Base-by-base conservation (phyloP, 805 yeast species). In the Yarrowia divulgata region DNA sequence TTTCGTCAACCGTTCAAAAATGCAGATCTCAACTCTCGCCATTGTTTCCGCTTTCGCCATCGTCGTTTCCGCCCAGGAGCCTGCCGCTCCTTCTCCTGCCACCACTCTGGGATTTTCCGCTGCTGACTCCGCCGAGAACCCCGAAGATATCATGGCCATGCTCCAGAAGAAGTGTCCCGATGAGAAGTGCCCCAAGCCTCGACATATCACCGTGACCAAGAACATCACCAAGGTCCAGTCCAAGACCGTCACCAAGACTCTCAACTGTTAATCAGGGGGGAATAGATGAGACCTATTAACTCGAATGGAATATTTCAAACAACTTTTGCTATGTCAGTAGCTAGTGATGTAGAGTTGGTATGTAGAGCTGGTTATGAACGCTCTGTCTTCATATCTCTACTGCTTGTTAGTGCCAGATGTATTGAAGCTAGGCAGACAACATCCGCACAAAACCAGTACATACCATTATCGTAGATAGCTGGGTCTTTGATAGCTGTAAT, bases 121-220 rank as follows among this genome's bases (percentile, higher is more conserved):
- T 1, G 35, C 35, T 10, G 60, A 54, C 32, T 8, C 42, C 1
- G 32, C 60, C 8, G 60, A 54, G 19, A 37, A 39, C 43, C 60
- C 60, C 34, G 43, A 54, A 19, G 60, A 54, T 4, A 39, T 54
- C 12, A 6, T 14, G 14, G 14, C 13, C 4, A 19, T 54, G 8
- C 8, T 54, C 19, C 13, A 54, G 45, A 54, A 54, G n/a, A 54
- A 54, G 35, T 54, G 60, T 32, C 60, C 60, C 14, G 19, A 54
- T 7, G 32, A 54, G n/a, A 39, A 13, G 32, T 54, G 60, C 45
- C 45, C 34, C 60, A 54, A 54, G 45, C 60, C 60, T 45, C 39
- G 19, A 10, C 60, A 54, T 32, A 14, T 54, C 13, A 54, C 60
- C 18, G 60, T 54, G 8, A 54, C 60, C 60, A 54, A 54, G 60